Evolutionary conservation across 306 rosid species (phyloP).

Genomic region (Rubus idaeus): DNA sequence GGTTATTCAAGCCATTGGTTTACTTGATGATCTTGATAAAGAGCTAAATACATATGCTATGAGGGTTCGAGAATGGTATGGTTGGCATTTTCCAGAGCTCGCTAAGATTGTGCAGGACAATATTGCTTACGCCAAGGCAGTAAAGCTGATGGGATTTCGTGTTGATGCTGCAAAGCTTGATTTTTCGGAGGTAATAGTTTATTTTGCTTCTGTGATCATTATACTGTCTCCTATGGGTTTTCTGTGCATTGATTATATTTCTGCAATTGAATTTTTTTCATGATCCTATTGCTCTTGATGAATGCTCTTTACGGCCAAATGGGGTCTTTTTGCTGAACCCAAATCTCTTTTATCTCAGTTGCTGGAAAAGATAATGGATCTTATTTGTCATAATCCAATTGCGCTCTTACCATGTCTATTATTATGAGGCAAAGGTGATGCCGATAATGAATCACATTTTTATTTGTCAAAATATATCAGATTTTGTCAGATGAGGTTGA

Average conservation of each 20-base stretch:
- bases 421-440: neutral
- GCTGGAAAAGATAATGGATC: too few relatives aligned
- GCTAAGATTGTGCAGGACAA: slow-evolving; percentile 82
- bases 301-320: neutral
- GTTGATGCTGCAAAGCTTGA: slow-evolving; percentile 77
- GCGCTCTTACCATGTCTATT: neutral
- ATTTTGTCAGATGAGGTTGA: slow-evolving; percentile 80
- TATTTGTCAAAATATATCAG: slow-evolving; percentile 30
- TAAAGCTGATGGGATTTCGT: slow-evolving; percentile 92
- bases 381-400: neutral
- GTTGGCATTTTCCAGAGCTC: slow-evolving; percentile 99
- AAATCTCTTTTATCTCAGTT: neutral
- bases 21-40: slow-evolving; percentile 96
- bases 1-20: slow-evolving; percentile 96
- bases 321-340: neutral
- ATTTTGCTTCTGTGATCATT: neutral
- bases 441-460: neutral
- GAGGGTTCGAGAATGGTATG: slow-evolving; percentile 99
- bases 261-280: neutral
- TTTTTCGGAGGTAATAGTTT: slow-evolving; percentile 73
- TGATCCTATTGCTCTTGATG: neutral
- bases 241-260: neutral
- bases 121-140: slow-evolving; percentile 76
- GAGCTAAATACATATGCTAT: slow-evolving; percentile 92
- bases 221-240: neutral